phyloP scores from a whole-genome alignment of 2,329 filamentous ascomycete species.

The Orbilia brochopaga region DNA sequence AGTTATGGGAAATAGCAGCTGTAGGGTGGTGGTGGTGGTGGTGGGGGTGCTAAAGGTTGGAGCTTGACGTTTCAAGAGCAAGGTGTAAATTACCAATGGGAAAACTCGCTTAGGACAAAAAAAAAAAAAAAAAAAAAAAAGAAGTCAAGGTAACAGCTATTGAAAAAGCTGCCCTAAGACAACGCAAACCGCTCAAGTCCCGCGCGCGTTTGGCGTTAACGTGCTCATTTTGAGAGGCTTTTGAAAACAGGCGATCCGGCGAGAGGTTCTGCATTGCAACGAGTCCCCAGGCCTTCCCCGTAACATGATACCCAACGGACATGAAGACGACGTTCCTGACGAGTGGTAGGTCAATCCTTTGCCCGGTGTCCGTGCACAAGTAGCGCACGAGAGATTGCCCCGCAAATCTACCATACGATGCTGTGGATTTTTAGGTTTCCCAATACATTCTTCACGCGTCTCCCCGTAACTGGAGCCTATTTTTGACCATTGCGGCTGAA shows the following conservation, averaged over 20 bases:
- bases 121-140: constrained; percentile 12
- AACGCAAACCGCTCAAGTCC: not conserved
- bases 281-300: not conserved
- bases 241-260: not conserved
- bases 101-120: constrained; percentile 9
- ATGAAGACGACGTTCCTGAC: not conserved
- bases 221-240: not conserved
- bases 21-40: not conserved
- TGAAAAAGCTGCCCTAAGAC: constrained; percentile 4
- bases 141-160: too few species aligned
- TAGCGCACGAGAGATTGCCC: not conserved
- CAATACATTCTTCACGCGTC: not conserved
- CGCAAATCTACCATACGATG: too few species aligned
- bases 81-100: too few species aligned
- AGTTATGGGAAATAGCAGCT: not conserved
- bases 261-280: not conserved
- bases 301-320: not conserved
- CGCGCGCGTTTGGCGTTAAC: not conserved
- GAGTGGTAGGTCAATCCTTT: constrained; percentile 14
- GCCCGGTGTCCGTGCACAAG: not conserved
- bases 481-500: not conserved
- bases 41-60: not conserved
- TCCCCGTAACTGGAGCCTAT: not conserved
- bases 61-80: not conserved
- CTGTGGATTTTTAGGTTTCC: too few species aligned